Conservation (phyloP, 2,329 filamentous ascomycete genomes). For the Trichoderma sp. region DNA sequence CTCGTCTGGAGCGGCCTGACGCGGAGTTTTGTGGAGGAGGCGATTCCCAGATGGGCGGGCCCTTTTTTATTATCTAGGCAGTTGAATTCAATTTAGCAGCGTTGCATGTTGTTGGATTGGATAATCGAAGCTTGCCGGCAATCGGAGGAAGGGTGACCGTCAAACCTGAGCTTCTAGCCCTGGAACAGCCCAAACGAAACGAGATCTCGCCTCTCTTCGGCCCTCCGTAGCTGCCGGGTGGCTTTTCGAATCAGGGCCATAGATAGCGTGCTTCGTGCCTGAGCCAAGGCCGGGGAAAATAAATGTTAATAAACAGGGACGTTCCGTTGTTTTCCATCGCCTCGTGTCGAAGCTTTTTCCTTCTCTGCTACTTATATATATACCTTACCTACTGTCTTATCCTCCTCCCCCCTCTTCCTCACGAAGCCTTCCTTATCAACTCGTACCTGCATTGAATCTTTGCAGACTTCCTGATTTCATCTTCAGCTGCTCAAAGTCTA, state of each 20-base stretch:
- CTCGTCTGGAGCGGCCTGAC: conserved; percentile 28
- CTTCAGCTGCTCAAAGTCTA: not conserved
- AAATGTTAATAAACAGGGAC: conserved; percentile 2
- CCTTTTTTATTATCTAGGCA: not conserved
- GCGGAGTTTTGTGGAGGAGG: conserved; percentile 29
- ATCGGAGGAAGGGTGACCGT: conserved; percentile 1
- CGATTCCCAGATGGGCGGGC: not conserved
- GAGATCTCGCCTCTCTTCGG: conserved; percentile 24
- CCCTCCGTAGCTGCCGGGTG: conserved; percentile 26
- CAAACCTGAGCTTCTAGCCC: not conserved
- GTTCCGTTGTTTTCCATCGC: not conserved
- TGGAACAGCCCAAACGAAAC: not conserved
- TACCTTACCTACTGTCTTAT: not conserved
- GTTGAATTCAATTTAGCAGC: not conserved
- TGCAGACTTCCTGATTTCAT: not conserved
- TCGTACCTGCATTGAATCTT: not conserved
- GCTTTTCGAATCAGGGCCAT: not conserved
- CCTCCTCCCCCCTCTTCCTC: not conserved
- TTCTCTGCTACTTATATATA: not conserved
- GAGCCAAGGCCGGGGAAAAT: not conserved
- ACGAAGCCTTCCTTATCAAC: not conserved
- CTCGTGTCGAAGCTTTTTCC: not conserved
- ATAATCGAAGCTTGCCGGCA: not conserved
- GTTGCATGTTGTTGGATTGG: not conserved
- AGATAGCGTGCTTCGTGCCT: conserved; percentile 19